Conservation (phyloP, 1,139 yeast species). For the Blastobotrys niveus region DNA sequence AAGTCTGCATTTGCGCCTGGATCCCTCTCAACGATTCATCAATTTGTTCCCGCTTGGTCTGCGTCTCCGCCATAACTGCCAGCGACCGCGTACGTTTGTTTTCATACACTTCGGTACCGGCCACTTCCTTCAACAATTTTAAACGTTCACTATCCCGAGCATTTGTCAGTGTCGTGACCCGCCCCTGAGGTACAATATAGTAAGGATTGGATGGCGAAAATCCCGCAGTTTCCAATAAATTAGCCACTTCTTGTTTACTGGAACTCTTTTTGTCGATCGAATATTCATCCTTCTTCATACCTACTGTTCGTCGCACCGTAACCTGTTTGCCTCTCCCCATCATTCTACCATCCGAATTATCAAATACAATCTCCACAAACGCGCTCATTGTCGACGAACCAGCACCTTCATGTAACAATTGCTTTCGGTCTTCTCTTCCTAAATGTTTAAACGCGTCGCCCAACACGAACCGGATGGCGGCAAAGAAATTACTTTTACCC, state of each 20-base stretch:
- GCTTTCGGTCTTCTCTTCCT: slow-evolving; percentile 85
- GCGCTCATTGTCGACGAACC: slow-evolving; percentile 86
- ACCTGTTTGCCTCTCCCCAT: slow-evolving; percentile 64
- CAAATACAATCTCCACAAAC: slow-evolving; percentile 83
- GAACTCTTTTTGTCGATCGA: slow-evolving; percentile 74
- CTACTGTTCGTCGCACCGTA: slow-evolving; percentile 78
- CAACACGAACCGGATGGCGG: slow-evolving; percentile 88
- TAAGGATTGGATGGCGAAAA: slow-evolving; percentile 88
- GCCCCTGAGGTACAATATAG: slow-evolving; percentile 96
- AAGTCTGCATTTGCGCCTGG: slow-evolving; percentile 65
- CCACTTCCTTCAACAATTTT: slow-evolving; percentile 76
- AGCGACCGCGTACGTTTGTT: slow-evolving; percentile 69
- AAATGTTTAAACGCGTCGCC: slow-evolving; percentile 87
- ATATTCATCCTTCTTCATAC: slow-evolving; percentile 81
- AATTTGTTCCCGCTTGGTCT: slow-evolving; percentile 63
- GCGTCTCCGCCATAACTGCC: slow-evolving; percentile 72
- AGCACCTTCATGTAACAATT: slow-evolving; percentile 74
- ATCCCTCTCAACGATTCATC: slow-evolving; percentile 69
- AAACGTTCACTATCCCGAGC: slow-evolving; percentile 82
- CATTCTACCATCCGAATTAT: slow-evolving; percentile 70
- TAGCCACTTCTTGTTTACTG: slow-evolving; percentile 75
- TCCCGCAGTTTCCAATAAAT: slow-evolving; percentile 85
- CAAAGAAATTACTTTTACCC: slow-evolving; percentile 93
- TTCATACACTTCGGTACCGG: slow-evolving; percentile 93
- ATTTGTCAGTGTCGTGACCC: slow-evolving; percentile 72